Conservation (phyloP, 441 rosid species). For the Iberis amara region DNA sequence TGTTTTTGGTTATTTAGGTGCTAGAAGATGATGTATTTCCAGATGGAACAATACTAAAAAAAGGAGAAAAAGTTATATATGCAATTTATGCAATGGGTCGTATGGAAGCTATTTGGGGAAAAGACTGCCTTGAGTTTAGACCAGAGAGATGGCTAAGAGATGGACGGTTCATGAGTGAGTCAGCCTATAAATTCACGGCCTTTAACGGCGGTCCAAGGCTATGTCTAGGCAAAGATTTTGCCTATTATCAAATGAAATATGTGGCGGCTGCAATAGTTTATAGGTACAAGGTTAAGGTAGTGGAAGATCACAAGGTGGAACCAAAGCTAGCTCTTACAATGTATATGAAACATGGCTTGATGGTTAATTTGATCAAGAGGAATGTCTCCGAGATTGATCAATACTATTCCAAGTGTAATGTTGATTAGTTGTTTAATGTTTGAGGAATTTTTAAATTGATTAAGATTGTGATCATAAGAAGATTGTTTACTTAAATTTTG, state of each 20-base stretch:
- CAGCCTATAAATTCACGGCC: conserved; percentile 83
- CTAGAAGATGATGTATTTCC: conserved; percentile 76
- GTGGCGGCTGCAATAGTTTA: conserved; percentile 62
- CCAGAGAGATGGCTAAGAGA: conserved; percentile 92
- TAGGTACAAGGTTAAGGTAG: conserved; percentile 54
- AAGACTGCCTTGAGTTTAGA: conserved; percentile 66
- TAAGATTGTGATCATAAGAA: conserved; percentile 15
- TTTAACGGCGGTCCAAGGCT: conserved; percentile 88
- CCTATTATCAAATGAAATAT: conserved; percentile 84
- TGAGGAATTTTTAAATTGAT: conserved; percentile 5
- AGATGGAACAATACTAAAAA: conserved; percentile 69
- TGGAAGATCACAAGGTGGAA: conserved; percentile 45
- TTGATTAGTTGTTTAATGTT: conserved; percentile 12
- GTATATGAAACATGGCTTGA: conserved; percentile 91
- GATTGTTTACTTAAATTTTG: conserved; percentile 17
- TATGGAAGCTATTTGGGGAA: conserved; percentile 92
- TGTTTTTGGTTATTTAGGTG: conserved; percentile 46
- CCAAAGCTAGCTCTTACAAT: conserved; percentile 75
- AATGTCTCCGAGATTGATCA: conserved; percentile 30
- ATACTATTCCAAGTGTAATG: conserved; percentile 22
- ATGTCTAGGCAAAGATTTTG: conserved; percentile 83
- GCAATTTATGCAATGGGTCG: conserved; percentile 87
- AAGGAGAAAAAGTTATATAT: conserved; percentile 80
- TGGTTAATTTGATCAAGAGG: conserved; percentile 49
- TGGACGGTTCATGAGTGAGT: conserved; percentile 66